A percentile compares a stretch with the other conserved stretches of the same genome.
These are phyloP conservation scores for Polytolypa hystricis DNA, from an alignment of 2,329 filamentous ascomycete genomes.

Conservation along the genomic window DNA sequence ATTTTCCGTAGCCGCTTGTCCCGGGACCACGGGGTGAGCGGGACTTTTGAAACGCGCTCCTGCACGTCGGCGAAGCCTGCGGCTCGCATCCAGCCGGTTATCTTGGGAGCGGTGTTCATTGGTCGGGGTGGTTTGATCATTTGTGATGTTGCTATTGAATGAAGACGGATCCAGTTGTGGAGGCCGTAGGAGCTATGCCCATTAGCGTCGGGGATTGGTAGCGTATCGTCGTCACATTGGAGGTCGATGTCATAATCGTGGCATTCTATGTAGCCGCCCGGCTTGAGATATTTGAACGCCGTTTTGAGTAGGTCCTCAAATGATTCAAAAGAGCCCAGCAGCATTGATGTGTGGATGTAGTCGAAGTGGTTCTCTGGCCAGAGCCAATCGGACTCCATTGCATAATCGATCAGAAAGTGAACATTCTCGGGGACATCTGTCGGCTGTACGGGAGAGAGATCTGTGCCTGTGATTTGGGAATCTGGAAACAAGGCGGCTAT, in stretches of 20 bases:
- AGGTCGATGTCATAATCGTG: conserved; percentile 36
- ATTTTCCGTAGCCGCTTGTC: conserved; percentile 38
- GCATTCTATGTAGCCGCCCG: conserved; percentile 43
- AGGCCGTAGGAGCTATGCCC: conserved; percentile 29
- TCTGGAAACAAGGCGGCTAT: neutral
- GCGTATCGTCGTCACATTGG: conserved; percentile 44
- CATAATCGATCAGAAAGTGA: conserved; percentile 61
- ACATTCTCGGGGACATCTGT: conserved; percentile 58
- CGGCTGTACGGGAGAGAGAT: conserved; percentile 58
- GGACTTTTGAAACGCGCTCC: conserved; percentile 42
- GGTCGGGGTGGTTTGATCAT: conserved; percentile 36
- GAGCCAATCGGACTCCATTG: conserved; percentile 49
- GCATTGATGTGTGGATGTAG: conserved; percentile 48
- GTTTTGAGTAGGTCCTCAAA: conserved; percentile 46
- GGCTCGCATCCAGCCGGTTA: conserved; percentile 43
- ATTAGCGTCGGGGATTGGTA: conserved; percentile 34
- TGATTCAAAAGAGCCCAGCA: conserved; percentile 47
- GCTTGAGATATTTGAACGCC: conserved; percentile 41
- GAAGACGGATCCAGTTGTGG: conserved; percentile 38
- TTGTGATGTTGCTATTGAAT: conserved; percentile 34
- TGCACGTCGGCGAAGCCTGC: conserved; percentile 49
- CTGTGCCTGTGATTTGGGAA: conserved; percentile 18
- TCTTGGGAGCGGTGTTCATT: conserved; percentile 42
- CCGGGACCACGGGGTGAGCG: conserved; percentile 41
- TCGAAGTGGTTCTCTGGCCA: conserved; percentile 42